Percentiles rank a stretch among this genome's conserved stretches.
Conservation (phyloP, 371 early-diverging fungal genomes). For the Apophysomyces elegans region DNA sequence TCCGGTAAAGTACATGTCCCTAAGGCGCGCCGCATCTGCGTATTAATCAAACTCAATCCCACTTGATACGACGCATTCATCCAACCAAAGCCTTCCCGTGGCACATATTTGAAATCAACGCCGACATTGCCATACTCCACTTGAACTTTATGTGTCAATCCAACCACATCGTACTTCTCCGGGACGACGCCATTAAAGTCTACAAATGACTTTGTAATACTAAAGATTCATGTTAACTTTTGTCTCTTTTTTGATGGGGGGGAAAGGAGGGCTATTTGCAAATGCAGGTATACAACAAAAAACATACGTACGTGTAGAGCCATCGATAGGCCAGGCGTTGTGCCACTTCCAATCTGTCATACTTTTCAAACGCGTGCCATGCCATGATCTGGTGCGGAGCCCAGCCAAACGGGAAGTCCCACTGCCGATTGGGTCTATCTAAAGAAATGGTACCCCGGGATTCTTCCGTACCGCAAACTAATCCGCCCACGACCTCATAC, state of each 20-base stretch:
- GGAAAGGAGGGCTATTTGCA: too few species aligned
- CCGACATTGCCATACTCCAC: slow-evolving; percentile 98
- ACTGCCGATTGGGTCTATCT: slow-evolving; percentile 89
- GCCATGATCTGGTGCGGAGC: slow-evolving; percentile 96
- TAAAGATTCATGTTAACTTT: slow-evolving; percentile 11
- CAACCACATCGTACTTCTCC: slow-evolving; percentile 95
- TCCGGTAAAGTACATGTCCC: slow-evolving; percentile 84
- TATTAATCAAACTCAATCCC: slow-evolving; percentile 77
- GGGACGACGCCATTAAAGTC: slow-evolving; percentile 98
- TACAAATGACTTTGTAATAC: slow-evolving; percentile 91
- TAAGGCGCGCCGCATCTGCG: slow-evolving; percentile 77
- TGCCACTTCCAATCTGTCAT: slow-evolving; percentile 75
- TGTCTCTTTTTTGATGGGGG: slow-evolving; percentile 18
- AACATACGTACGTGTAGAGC: slow-evolving; percentile 69
- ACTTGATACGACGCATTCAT: slow-evolving; percentile 95
- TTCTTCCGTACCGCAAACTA: slow-evolving; percentile 83
- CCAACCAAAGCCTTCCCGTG: slow-evolving; percentile 98
- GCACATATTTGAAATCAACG: slow-evolving; percentile 92
- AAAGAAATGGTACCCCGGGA: slow-evolving; percentile 75
- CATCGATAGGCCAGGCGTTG: slow-evolving; percentile 88
- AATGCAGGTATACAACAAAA: too few species aligned
- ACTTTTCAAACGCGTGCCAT: slow-evolving; percentile 85
- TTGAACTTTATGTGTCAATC: slow-evolving; percentile 87
- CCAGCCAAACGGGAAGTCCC: slow-evolving; percentile 95
- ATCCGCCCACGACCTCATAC: slow-evolving; percentile 84